Conservation (phyloP, 768 basidiomycete genomes). For the Porphyrellus cyaneotinctus region DNA sequence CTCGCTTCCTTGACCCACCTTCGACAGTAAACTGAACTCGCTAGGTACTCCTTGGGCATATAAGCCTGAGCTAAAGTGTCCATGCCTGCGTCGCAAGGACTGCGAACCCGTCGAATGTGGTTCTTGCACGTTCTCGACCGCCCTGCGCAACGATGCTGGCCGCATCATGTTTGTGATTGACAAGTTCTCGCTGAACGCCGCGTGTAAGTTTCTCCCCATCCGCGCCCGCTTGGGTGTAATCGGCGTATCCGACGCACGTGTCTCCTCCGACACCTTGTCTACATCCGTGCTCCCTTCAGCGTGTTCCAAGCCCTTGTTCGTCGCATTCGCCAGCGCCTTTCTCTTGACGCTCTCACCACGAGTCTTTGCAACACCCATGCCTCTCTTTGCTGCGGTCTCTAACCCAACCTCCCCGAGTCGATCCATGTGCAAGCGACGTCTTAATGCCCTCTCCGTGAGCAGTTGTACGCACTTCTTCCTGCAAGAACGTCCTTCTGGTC, state of each 20-base stretch:
- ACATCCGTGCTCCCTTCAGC: background rate
- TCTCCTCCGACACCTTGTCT: background rate
- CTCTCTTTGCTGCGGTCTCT: background rate
- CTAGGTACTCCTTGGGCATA: slow-evolving; percentile 10
- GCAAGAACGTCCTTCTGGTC: background rate
- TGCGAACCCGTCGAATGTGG: background rate
- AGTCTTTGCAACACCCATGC: background rate
- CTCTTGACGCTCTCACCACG: slow-evolving; percentile 6
- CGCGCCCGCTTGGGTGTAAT: slow-evolving; percentile 11
- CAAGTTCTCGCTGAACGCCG: slow-evolving; percentile 15
- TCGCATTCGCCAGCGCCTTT: slow-evolving; percentile 14
- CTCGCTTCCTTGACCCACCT: background rate
- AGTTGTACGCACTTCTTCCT: slow-evolving; percentile 20
- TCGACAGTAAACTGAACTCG: slow-evolving; percentile 17
- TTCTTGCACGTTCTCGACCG: background rate
- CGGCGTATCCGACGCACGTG: background rate
- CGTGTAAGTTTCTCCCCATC: slow-evolving; percentile 5
- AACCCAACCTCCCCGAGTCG: background rate
- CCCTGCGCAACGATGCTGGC: slow-evolving; percentile 5
- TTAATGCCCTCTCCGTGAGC: slow-evolving; percentile 17
- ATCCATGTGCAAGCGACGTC: slow-evolving; percentile 17
- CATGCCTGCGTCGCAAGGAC: slow-evolving; percentile 8
- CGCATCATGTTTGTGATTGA: slow-evolving; percentile 16
- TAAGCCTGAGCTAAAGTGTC: slow-evolving; percentile 12
- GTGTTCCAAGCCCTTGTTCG: background rate